Base-by-base conservation (phyloP, 2,329 filamentous ascomycete species). In the Coniochaeta ligniaria region DNA sequence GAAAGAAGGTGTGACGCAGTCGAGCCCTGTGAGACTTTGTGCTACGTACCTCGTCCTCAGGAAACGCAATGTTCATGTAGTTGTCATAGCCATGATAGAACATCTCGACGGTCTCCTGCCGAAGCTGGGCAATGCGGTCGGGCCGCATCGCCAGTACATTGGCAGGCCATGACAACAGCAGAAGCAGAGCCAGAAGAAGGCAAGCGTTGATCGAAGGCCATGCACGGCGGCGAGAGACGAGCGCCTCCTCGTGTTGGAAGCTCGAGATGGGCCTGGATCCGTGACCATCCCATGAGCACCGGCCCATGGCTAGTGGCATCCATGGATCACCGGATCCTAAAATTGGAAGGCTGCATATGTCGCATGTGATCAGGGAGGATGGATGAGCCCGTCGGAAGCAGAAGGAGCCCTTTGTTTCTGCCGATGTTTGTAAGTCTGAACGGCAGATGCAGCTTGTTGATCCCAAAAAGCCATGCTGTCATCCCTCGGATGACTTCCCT, bases 51-150 rank as follows among this genome's bases (percentile, higher is more conserved):
- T 95, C 95, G 71, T 99, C 95, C 74, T 98, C 95, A 14, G 95
- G 95, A 70, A 97, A 99, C 61, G 93, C 95, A 74, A 96, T 82
- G 65, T 84, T 77, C 87, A 97, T 95, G 78, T 99, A 99, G 74
- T 94, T 96, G 76, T 93, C 87, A 78, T 88, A 98, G 62, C 95
- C 95, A 80, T 99, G 95, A 74, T 96, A 96, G 79, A 98, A 98
- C 83, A 98, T 92, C 67, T 91, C 82, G 61, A 86, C 83, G 12
- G 85, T 86, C 61, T 86, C 81, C 65, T 78, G 79, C 59, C 85
- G 80, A 68, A 88, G 73, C 66, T 81, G 76, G 57, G 79, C 77
- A 62, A 87, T 76, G 67, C 77, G 79, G 62, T 77, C 77, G n/a
- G 80, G 75, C 45, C 78, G 78, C 84, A 88, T 87, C 38, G 81